phyloP scores from a whole-genome alignment of 441 rosid genomes.

The Bruguiera hainesii region DNA sequence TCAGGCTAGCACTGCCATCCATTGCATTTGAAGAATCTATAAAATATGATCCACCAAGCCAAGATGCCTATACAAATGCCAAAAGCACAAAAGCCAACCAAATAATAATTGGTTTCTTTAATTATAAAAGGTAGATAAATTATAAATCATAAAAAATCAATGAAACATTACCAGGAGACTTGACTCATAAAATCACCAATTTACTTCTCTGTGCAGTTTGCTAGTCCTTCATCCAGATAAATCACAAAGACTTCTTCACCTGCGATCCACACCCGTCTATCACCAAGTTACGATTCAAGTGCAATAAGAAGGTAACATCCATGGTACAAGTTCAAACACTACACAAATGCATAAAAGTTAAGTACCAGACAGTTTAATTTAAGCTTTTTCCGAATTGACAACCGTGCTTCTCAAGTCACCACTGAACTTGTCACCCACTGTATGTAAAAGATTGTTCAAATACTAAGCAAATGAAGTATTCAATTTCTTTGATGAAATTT shows the following conservation, averaged over 20 bases:
- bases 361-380: conserved; percentile 71
- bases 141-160: conserved; percentile 1
- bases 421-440: conserved; percentile 29
- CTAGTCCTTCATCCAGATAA: conserved; percentile 44
- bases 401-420: conserved; percentile 45
- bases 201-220: conserved; percentile 50
- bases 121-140: neutral
- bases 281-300: neutral
- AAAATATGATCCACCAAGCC: conserved; percentile 80
- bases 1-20: conserved; percentile 37
- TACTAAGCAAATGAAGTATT: neutral
- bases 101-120: too few species aligned
- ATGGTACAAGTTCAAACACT: neutral
- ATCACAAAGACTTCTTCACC: conserved; percentile 63
- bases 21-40: conserved; percentile 52
- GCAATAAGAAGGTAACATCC: neutral
- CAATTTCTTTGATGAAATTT: neutral
- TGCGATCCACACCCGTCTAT: conserved; percentile 27
- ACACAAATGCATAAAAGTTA: neutral
- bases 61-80: conserved; percentile 55
- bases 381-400: conserved; percentile 38
- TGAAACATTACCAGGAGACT: conserved; percentile 9
- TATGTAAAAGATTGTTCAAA: conserved; percentile 15
- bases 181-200: conserved; percentile 67
- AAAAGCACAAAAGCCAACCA: neutral